These are phyloP conservation scores for Pilatotrama ljubarskyi DNA, from an alignment of 768 basidiomycete species.

Conservation along the genomic window DNA sequence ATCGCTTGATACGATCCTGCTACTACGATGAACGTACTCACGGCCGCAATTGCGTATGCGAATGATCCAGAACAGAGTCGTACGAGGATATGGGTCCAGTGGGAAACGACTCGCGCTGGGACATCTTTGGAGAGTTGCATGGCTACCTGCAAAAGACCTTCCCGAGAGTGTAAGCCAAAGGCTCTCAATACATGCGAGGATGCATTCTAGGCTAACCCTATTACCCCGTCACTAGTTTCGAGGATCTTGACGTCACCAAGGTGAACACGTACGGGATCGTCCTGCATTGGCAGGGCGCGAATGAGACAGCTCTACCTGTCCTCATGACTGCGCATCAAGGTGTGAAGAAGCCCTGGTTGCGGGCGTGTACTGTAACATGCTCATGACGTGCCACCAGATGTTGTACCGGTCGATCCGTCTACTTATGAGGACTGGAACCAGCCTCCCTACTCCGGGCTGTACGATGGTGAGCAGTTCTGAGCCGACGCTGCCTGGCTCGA, in stretches of 20 bases:
- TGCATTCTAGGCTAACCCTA: slow-evolving; percentile 38
- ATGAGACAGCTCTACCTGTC: slow-evolving; percentile 50
- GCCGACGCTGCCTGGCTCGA: too few relatives aligned
- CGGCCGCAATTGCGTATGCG: slow-evolving; percentile 7
- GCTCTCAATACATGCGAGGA: neutral
- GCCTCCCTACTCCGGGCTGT: slow-evolving; percentile 51
- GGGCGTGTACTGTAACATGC: neutral
- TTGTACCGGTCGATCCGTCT: slow-evolving; percentile 48
- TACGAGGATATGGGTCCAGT: slow-evolving; percentile 48
- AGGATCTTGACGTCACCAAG: slow-evolving; percentile 48
- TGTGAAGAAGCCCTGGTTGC: slow-evolving; percentile 18
- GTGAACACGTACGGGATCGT: slow-evolving; percentile 64
- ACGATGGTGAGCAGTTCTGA: slow-evolving; percentile 30
- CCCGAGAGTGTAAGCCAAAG: slow-evolving; percentile 52
- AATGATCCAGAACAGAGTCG: slow-evolving; percentile 44
- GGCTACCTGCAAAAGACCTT: slow-evolving; percentile 51
- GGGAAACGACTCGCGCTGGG: slow-evolving; percentile 48
- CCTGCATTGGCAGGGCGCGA: slow-evolving; percentile 58
- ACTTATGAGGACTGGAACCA: slow-evolving; percentile 48
- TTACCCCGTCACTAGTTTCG: slow-evolving; percentile 24
- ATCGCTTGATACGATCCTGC: neutral
- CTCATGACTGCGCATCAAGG: slow-evolving; percentile 57
- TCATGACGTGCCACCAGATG: slow-evolving; percentile 33
- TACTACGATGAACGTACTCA: neutral
- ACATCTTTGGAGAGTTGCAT: slow-evolving; percentile 37